Conservation (phyloP, 2,329 filamentous ascomycete species). For the Fusarium sp. region DNA sequence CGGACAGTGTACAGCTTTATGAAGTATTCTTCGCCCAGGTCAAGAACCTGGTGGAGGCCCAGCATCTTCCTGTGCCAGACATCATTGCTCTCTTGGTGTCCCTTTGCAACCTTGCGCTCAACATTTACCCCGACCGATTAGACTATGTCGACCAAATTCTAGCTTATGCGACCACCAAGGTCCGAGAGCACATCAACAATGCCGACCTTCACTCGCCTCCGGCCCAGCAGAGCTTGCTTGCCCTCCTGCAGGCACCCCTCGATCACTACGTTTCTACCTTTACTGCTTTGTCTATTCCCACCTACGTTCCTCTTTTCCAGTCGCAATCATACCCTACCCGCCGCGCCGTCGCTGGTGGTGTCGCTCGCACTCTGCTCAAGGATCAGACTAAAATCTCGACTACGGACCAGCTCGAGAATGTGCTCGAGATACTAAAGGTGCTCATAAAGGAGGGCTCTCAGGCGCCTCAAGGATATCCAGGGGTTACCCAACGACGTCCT, state of each 20-base stretch:
- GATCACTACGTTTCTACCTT: conserved; percentile 93
- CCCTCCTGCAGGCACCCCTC: conserved; percentile 89
- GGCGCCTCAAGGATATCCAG: conserved; percentile 83
- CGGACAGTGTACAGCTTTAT: conserved; percentile 86
- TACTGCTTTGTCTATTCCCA: conserved; percentile 92
- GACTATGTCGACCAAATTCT: conserved; percentile 97
- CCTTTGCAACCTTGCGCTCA: conserved; percentile 89
- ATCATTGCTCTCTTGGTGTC: conserved; percentile 95
- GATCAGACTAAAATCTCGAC: conserved; percentile 85
- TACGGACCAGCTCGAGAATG: conserved; percentile 83
- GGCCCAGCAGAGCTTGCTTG: conserved; percentile 89
- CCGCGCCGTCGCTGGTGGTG: conserved; percentile 88
- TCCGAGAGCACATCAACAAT: conserved; percentile 89
- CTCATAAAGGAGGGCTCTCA: conserved; percentile 94
- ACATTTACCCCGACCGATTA: conserved; percentile 91
- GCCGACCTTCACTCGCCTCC: conserved; percentile 91
- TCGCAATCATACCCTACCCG: conserved; percentile 93
- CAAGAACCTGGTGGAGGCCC: conserved; percentile 89
- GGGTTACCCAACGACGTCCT: conserved; percentile 78
- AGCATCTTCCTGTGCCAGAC: conserved; percentile 92
- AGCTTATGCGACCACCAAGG: conserved; percentile 87
- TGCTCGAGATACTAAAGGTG: conserved; percentile 88
- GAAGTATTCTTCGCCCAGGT: conserved; percentile 98
- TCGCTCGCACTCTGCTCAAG: conserved; percentile 83
- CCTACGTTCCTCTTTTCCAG: conserved; percentile 89